phyloP scores from a whole-genome alignment of 805 yeast genomes.

The Kuraishia capsulata region DNA sequence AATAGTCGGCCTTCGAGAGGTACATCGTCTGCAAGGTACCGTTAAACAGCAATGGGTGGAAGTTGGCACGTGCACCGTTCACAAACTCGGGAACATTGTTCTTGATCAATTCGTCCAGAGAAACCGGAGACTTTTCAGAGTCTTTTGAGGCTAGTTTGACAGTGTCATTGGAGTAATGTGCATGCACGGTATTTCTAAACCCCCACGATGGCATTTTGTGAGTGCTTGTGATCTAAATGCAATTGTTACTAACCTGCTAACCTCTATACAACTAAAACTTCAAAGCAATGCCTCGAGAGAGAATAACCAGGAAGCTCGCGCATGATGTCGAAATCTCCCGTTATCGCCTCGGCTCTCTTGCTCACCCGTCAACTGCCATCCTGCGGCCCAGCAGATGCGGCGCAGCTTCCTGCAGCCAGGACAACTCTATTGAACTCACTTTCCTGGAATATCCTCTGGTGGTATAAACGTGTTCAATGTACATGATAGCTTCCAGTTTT shows the following conservation, averaged over 20 bases:
- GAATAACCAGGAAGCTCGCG: no score
- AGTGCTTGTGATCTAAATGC: no score
- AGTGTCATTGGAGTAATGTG: conserved; percentile 12
- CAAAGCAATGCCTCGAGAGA: no score
- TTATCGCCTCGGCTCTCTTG: no score
- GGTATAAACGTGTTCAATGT: conserved; percentile 89
- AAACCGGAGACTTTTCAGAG: conserved; percentile 9
- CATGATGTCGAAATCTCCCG: no score
- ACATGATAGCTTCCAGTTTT: conserved; percentile 81
- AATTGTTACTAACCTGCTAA: neutral
- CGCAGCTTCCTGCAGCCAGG: conserved; percentile 81
- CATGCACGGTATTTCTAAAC: conserved; percentile 19
- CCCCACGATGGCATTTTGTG: conserved; percentile 24
- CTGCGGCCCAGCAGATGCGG: conserved; percentile 50
- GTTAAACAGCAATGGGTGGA: conserved; percentile 36
- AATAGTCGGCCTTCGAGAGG: conserved; percentile 33
- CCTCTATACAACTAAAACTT: no score
- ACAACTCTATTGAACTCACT: conserved; percentile 72
- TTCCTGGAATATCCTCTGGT: conserved; percentile 87
- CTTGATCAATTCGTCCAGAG: conserved; percentile 24
- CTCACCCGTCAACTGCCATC: conserved; percentile 19
- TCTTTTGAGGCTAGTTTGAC: conserved; percentile 16
- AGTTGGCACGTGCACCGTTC: conserved; percentile 26
- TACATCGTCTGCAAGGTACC: conserved; percentile 45
- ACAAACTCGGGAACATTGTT: conserved; percentile 29